Percentiles rank a stretch among this genome's conserved stretches.
Conservation (phyloP, 179 eudicot genomes). For the Nepenthes alata region DNA sequence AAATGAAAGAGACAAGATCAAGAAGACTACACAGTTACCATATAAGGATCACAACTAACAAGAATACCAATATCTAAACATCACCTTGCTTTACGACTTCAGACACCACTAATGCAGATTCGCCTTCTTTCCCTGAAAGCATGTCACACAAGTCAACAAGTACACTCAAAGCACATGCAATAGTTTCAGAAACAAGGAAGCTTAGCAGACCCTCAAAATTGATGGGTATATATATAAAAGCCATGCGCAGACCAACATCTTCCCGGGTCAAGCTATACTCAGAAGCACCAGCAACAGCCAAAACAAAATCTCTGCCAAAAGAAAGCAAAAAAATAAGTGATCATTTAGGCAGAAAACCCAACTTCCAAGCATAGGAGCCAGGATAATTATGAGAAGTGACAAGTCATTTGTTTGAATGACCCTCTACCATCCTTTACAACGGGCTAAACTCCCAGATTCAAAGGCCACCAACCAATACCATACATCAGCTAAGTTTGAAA, state of each 20-base stretch:
- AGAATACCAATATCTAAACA: background rate
- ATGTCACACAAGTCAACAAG: constrained; percentile 3
- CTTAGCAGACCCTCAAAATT: constrained; percentile 72
- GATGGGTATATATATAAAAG: constrained; percentile 68
- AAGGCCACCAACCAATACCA: no score
- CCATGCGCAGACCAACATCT: constrained; percentile 64
- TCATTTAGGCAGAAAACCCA: constrained; percentile 1
- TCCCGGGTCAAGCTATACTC: constrained; percentile 68
- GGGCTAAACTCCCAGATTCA: no score
- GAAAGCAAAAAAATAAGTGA: constrained; percentile 7
- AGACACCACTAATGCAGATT: constrained; percentile 46
- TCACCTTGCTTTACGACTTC: constrained; percentile 68
- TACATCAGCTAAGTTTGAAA: no score
- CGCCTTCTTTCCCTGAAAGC: constrained; percentile 87
- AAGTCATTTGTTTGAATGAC: no score
- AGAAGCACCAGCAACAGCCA: constrained; percentile 62
- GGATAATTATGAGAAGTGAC: no score
- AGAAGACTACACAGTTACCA: no score
- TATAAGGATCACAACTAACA: background rate
- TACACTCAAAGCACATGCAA: background rate
- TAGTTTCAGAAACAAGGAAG: constrained; percentile 1
- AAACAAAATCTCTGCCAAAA: constrained; percentile 42
- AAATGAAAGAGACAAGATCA: no score
- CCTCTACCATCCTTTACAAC: no score
- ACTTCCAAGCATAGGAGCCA: background rate